Conservation (phyloP, 768 basidiomycete species). For the Hebeloma cylindrosporum region DNA sequence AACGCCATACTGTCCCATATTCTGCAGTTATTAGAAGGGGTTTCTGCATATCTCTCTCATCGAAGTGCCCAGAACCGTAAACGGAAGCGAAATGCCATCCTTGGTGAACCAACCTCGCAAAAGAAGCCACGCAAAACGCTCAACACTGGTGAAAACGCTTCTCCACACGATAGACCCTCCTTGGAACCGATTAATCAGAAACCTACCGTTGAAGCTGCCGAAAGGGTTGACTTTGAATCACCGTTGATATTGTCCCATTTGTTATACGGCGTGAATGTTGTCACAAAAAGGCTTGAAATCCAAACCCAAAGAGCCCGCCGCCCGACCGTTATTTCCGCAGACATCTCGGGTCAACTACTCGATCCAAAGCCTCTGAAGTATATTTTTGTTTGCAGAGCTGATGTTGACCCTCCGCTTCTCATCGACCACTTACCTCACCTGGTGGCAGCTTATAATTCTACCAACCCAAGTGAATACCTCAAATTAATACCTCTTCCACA, state of each 20-base stretch:
- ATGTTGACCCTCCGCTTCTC: constrained; percentile 70
- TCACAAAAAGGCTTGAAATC: constrained; percentile 70
- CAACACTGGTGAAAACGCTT: not conserved
- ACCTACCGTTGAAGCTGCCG: not conserved
- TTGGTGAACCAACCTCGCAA: constrained; percentile 5
- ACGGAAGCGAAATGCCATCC: constrained; percentile 34
- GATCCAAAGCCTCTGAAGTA: constrained; percentile 32
- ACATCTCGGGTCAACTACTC: constrained; percentile 12
- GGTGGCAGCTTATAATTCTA: constrained; percentile 73
- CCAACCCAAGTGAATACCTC: constrained; percentile 33
- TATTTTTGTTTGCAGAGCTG: constrained; percentile 72
- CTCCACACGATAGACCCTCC: too few species aligned
- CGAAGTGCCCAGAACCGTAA: constrained; percentile 35
- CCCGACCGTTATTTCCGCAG: constrained; percentile 21
- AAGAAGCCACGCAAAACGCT: constrained; percentile 20
- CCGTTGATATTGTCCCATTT: constrained; percentile 50
- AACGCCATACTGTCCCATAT: constrained; percentile 55
- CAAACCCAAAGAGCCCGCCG: constrained; percentile 41
- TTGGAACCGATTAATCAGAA: not conserved
- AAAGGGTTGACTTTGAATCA: constrained; percentile 4
- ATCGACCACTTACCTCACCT: constrained; percentile 76
- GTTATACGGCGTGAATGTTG: constrained; percentile 73
- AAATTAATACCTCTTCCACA: constrained; percentile 66
- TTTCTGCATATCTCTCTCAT: constrained; percentile 42
- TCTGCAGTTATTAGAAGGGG: constrained; percentile 48